These are phyloP conservation scores for sorghum (Sorghum bicolor) DNA, from an alignment of 176 grass and related monocot species.

Conservation along the genomic window Sorghum_bicolor_NCBIv3 NC_012870.2:31900501-31901000, in stretches of 20 bases:
- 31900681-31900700: constrained; percentile 71
- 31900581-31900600: constrained; percentile 86
- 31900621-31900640: constrained; percentile 75
- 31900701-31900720: constrained; percentile 71
- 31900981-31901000: neutral
- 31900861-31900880: constrained; percentile 73
- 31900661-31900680: constrained; percentile 62
- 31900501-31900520: neutral
- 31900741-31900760: constrained; percentile 89
- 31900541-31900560: neutral
- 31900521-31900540: neutral
- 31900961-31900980: constrained; percentile 9
- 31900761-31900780: constrained; percentile 75
- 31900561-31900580: constrained; percentile 24
- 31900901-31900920: constrained; percentile 80
- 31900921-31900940: constrained; percentile 79
- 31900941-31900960: constrained; percentile 46
- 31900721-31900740: constrained; percentile 85
- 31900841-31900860: neutral
- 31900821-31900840: neutral
- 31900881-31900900: constrained; percentile 84
- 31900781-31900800: constrained; percentile 46
- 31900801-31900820: neutral
- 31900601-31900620: constrained; percentile 84
- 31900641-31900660: constrained; percentile 73